These are phyloP conservation scores for Conidiobolus coronatus DNA, from an alignment of 371 early-diverging fungal genomes.

Conservation along the genomic window DNA sequence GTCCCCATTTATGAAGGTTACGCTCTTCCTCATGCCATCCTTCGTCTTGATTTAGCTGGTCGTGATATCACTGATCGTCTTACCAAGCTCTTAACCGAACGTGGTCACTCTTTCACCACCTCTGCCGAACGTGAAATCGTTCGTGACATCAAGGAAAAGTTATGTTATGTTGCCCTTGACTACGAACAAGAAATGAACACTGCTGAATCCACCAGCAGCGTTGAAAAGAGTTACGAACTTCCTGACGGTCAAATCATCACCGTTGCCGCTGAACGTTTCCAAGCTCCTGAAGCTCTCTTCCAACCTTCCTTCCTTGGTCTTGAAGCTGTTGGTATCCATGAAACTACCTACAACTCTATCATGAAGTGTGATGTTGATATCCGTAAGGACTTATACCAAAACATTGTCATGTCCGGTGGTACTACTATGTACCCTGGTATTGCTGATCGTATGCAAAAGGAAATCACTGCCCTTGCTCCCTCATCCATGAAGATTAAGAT, in stretches of 20 bases:
- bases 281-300: slow-evolving; percentile 98
- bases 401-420: slow-evolving; percentile 90
- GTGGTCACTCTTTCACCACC: slow-evolving; percentile 97
- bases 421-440: slow-evolving; percentile 93
- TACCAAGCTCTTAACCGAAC: slow-evolving; percentile 93
- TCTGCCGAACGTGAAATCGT: slow-evolving; percentile 99
- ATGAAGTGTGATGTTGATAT: slow-evolving; percentile 97
- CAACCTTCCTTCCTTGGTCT: slow-evolving; percentile 87
- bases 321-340: slow-evolving; percentile 85
- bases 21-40: slow-evolving; percentile 95
- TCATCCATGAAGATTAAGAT: slow-evolving; percentile 99
- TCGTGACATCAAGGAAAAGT: slow-evolving; percentile 99
- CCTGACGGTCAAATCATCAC: slow-evolving; percentile 99
- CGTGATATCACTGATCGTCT: slow-evolving; percentile 98
- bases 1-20: slow-evolving; percentile 99
- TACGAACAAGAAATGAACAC: slow-evolving; percentile 97
- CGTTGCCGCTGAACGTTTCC: slow-evolving; percentile 97
- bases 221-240: slow-evolving; percentile 96
- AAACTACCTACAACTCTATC: slow-evolving; percentile 88
- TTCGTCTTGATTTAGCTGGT: slow-evolving; percentile 84
- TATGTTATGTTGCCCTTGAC: slow-evolving; percentile 97
- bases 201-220: slow-evolving; percentile 71
- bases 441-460: slow-evolving; percentile 95
- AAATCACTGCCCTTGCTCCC: slow-evolving; percentile 94
- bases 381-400: slow-evolving; percentile 88